phyloP scores from a whole-genome alignment of 352 stramenopile species.

The Pythium utonaiense region DNA sequence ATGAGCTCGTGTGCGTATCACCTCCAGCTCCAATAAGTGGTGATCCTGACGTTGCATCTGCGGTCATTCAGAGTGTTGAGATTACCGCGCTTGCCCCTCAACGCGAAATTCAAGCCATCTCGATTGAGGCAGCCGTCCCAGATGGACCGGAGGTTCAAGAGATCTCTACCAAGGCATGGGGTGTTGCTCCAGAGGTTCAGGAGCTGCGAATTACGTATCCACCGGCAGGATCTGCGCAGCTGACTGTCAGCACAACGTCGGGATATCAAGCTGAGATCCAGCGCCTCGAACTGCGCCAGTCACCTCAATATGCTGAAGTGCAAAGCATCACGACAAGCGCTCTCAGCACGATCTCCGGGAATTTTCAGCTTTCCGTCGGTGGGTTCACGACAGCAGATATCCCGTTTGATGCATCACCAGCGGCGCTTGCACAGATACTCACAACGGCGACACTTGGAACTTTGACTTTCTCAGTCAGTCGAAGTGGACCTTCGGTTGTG shows the following conservation, averaged over 20 bases:
- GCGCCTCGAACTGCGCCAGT: background rate
- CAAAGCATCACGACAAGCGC: background rate
- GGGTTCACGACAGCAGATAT: background rate
- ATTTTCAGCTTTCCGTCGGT: background rate
- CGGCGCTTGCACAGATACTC: background rate
- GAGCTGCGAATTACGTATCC: conserved; percentile 23
- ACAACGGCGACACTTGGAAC: background rate
- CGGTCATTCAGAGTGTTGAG: conserved; percentile 18
- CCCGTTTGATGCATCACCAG: background rate
- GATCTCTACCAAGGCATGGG: conserved; percentile 45
- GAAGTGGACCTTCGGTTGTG: background rate
- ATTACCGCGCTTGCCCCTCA: conserved; percentile 23
- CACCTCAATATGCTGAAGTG: background rate
- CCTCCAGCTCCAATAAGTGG: conserved; percentile 1
- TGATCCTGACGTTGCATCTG: background rate
- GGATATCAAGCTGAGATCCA: background rate
- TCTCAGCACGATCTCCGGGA: background rate
- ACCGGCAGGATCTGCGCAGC: background rate
- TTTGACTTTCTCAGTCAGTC: background rate
- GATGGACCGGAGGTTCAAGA: conserved; percentile 39
- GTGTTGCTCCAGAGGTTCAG: conserved; percentile 26
- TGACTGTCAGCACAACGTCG: background rate
- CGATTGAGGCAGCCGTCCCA: conserved; percentile 23
- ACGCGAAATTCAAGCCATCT: conserved; percentile 38
- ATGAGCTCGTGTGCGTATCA: conserved; percentile 31